phyloP scores from a whole-genome alignment of 495 filamentous ascomycete species.

The Trypethelium eluteriae region DNA sequence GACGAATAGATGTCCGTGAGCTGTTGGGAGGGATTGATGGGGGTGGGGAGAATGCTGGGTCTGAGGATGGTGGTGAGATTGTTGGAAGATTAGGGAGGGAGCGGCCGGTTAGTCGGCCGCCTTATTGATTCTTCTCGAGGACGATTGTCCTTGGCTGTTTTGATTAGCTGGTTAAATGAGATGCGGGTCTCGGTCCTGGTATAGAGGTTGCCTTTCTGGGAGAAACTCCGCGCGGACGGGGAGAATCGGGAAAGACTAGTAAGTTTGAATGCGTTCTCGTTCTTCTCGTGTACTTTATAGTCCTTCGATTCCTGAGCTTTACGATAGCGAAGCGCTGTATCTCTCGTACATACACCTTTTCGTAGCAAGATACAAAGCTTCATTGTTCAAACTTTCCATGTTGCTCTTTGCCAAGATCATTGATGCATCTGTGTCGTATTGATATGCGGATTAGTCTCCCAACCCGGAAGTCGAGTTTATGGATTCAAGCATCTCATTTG shows the following conservation, averaged over 20 bases:
- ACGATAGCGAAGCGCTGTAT: not conserved
- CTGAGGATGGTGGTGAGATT: not conserved
- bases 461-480: too few species aligned
- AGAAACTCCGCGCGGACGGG: not conserved
- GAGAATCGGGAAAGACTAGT: not conserved
- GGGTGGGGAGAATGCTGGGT: not conserved
- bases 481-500: too few species aligned
- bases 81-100: not conserved
- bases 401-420: too few species aligned
- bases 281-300: not conserved
- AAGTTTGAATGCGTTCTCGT: not conserved
- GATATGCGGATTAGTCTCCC: too few species aligned
- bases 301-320: not conserved
- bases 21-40: conserved; percentile 11
- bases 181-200: not conserved
- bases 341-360: not conserved
- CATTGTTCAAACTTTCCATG: too few species aligned
- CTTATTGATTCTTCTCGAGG: conserved; percentile 2
- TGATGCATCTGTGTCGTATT: too few species aligned
- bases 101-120: not conserved
- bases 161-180: not conserved
- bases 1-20: conserved; percentile 1
- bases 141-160: not conserved
- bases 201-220: not conserved
- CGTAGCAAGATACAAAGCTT: not conserved